These are phyloP conservation scores for Diplosphaera chodatii DNA, from an alignment of 139 green algal genomes.

Conservation along the genomic window DNA sequence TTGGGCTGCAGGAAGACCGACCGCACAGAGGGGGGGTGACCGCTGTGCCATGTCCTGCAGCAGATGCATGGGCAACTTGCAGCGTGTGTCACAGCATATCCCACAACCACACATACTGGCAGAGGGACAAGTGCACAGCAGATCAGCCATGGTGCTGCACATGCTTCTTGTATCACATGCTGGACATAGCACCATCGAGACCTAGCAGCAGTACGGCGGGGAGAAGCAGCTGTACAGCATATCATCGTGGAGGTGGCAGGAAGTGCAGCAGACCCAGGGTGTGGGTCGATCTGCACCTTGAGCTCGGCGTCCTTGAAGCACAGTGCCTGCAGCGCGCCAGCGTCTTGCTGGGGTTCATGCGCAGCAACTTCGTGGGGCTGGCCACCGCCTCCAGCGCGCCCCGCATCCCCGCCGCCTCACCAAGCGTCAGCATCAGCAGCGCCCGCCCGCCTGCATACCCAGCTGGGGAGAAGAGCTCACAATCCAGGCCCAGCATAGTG, in stretches of 20 bases:
- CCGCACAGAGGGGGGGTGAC: constrained; percentile 75
- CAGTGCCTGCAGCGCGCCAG: constrained; percentile 72
- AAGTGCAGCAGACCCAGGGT: too few species aligned
- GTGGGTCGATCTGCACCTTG: constrained; percentile 43
- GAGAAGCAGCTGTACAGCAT: too few species aligned
- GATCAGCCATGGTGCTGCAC: too few species aligned
- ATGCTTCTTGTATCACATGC: too few species aligned
- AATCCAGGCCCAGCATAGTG: too few species aligned
- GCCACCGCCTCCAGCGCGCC: constrained; percentile 61
- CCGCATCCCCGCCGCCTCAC: constrained; percentile 60
- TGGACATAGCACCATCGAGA: too few species aligned
- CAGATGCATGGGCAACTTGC: constrained; percentile 63
- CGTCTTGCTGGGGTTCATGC: constrained; percentile 74
- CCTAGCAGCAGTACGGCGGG: too few species aligned
- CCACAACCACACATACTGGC: too few species aligned
- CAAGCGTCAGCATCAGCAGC: constrained; percentile 73
- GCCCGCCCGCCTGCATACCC: constrained; percentile 41
- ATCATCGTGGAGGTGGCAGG: too few species aligned
- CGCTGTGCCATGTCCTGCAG: constrained; percentile 79
- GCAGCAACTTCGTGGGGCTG: constrained; percentile 71
- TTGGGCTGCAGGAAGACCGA: constrained; percentile 81
- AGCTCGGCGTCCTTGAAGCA: constrained; percentile 81
- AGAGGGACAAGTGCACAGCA: too few species aligned
- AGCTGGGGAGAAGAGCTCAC: too few species aligned
- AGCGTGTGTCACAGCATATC: constrained; percentile 11